Percentiles rank a stretch among this genome's conserved stretches.
Conservation (phyloP, 179 eudicot species). For the Spergularia azorica region DNA sequence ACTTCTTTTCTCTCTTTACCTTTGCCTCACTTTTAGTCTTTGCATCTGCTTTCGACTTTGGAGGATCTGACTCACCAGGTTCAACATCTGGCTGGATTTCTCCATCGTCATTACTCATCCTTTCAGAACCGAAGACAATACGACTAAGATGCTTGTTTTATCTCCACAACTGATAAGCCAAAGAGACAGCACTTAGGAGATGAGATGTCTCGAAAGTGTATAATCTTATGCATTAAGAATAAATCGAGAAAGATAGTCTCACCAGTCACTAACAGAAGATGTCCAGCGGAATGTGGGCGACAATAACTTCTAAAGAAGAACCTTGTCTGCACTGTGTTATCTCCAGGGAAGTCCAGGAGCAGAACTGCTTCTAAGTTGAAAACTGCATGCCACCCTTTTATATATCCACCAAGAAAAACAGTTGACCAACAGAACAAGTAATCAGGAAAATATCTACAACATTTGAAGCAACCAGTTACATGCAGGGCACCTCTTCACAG, state of each 20-base stretch:
- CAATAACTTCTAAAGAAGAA: constrained; percentile 3
- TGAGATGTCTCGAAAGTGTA: neutral
- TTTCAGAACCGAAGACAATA: neutral
- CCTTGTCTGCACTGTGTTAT: neutral
- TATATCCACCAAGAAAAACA: constrained; percentile 17
- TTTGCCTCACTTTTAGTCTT: constrained; percentile 17
- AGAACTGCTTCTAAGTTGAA: neutral
- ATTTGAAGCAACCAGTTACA: constrained; percentile 6
- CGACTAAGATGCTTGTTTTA: neutral
- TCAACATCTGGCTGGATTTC: constrained; percentile 37
- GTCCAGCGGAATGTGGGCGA: neutral
- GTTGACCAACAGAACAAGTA: constrained; percentile 12
- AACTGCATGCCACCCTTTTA: neutral
- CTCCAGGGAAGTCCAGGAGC: constrained; percentile 10
- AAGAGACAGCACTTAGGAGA: constrained; percentile 5
- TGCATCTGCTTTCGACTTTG: constrained; percentile 14
- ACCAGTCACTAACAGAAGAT: neutral
- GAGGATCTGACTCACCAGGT: constrained; percentile 25
- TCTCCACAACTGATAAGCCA: constrained; percentile 7
- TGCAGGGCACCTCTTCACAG: constrained; percentile 29
- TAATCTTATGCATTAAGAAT: neutral
- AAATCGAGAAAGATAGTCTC: neutral
- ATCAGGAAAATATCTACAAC: constrained; percentile 6
- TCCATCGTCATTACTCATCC: constrained; percentile 28
- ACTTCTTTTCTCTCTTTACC: constrained; percentile 19